Base-by-base conservation (phyloP, 2,329 filamentous ascomycete genomes). In the Aureobasidium melanogenum region DNA sequence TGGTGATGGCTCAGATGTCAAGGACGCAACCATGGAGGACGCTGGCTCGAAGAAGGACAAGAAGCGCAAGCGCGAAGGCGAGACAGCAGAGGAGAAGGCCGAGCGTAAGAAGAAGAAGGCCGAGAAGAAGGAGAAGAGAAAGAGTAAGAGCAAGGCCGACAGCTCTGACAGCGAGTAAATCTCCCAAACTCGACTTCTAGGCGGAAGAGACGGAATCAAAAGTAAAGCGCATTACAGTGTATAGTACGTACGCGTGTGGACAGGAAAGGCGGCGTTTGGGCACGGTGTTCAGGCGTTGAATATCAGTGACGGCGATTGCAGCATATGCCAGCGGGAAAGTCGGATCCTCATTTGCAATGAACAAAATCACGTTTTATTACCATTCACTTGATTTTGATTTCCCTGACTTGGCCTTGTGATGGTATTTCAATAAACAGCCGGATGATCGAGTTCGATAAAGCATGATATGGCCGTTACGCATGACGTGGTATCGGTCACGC, bases 41-140 rank as follows among this genome's bases (percentile, higher is more conserved):
- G 63, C 63, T 34, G 38, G 51, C 44, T 62, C 67, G 39, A 76
- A 75, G 71, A 76, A 75, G 71, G 77, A 78, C 71, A 76, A 77
- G 69, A 79, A 79, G 76, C 73, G 75, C 65, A 75, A 76, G 65
- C 76, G 75, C 62, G 77, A 79, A 32, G 76, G 74, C 62, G 75
- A 79, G 69, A 74, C 70, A 0, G 67, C 72, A 5, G 77, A 80
- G 63, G 76, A 79, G 67, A 75, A 76, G 69, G 77, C 76, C 5
- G 77, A 78, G 68, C 74, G 76, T 62, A 79, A 79, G 70, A 70
- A 85, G 76, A 86, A 87, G 78, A 91, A 91, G 82, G 94, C 89
- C 80, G 84, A 89, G 73, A 87, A 90, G 38, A 87, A 88, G 69
- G 87, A 90, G 73, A 87, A 90, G 36, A 87, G 87, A 69, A 86